Conservation (phyloP, 78 protist genomes). For the Isochrysis galbana region DNA sequence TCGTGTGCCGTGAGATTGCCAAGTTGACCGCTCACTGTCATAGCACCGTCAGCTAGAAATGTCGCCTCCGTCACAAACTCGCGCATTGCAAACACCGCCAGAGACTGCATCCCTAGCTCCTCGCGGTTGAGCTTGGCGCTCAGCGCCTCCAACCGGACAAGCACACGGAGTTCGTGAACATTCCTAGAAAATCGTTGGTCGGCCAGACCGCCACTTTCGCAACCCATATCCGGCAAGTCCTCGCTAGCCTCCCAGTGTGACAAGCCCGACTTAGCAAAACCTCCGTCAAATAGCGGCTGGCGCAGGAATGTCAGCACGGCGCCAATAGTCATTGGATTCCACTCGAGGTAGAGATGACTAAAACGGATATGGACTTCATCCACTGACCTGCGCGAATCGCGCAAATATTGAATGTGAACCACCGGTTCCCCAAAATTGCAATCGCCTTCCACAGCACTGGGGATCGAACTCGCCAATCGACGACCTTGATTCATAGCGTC, state of each 20-base stretch:
- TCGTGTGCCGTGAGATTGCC: constrained; percentile 18
- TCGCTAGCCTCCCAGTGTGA: neutral
- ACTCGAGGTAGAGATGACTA: neutral
- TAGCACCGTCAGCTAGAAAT: neutral
- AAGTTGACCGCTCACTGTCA: neutral
- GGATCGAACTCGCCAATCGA: neutral
- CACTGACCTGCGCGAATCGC: neutral
- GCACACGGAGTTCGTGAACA: no score
- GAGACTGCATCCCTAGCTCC: neutral
- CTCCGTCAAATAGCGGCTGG: neutral
- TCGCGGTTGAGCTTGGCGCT: neutral
- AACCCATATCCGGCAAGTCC: neutral
- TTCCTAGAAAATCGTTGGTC: neutral
- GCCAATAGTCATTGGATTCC: neutral
- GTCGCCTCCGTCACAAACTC: neutral
- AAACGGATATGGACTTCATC: neutral
- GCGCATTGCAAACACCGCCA: neutral
- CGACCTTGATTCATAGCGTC: neutral
- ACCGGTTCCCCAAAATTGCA: no score
- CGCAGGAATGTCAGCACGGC: neutral
- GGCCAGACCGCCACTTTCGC: neutral
- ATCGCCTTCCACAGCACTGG: no score
- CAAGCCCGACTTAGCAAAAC: neutral
- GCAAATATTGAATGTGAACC: neutral
- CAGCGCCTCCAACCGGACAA: neutral